Conservation (phyloP, 1,284 basidiomycete genomes). For the Hymenochaete sp. region DNA sequence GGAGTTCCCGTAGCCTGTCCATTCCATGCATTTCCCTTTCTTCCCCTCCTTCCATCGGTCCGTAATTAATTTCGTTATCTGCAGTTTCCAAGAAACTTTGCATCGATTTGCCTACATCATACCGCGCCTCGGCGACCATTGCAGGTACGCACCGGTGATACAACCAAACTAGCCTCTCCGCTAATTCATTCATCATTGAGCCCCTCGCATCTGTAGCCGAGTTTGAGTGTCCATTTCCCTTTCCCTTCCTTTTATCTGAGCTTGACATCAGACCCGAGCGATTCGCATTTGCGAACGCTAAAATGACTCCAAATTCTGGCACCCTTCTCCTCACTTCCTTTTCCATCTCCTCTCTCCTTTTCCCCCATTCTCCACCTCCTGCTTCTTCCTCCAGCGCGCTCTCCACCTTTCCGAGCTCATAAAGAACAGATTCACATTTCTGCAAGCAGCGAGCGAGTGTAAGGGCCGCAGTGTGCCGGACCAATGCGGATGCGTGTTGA, state of each 20-base stretch:
- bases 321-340: slow-evolving; percentile 68
- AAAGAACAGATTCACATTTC: slow-evolving; percentile 57
- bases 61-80: slow-evolving; percentile 20
- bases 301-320: slow-evolving; percentile 77
- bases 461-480: slow-evolving; percentile 77
- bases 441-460: slow-evolving; percentile 62
- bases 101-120: slow-evolving; percentile 80
- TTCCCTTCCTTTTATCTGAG: too few relatives aligned
- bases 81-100: slow-evolving; percentile 35
- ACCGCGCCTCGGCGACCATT: slow-evolving; percentile 68
- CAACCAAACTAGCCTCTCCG: slow-evolving; percentile 74
- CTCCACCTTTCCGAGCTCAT: slow-evolving; percentile 43
- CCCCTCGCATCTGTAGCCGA: slow-evolving; percentile 35
- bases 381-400: slow-evolving; percentile 53
- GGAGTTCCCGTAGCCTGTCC: slow-evolving; percentile 61
- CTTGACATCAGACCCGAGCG: too few relatives aligned
- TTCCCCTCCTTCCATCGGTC: too few relatives aligned
- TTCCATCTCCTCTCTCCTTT: slow-evolving; percentile 55
- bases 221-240: slow-evolving; percentile 22
- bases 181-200: slow-evolving; percentile 66
- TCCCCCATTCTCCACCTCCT: slow-evolving; percentile 62
- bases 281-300: slow-evolving; percentile 61
- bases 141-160: slow-evolving; percentile 74
- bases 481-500: slow-evolving; percentile 57
- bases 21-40: slow-evolving; percentile 33